Evolutionary conservation across 176 grass and related monocot species (phyloP), one percentile per base, ranked within the genome.

Genomic region (Leersia perrieri): DNA sequence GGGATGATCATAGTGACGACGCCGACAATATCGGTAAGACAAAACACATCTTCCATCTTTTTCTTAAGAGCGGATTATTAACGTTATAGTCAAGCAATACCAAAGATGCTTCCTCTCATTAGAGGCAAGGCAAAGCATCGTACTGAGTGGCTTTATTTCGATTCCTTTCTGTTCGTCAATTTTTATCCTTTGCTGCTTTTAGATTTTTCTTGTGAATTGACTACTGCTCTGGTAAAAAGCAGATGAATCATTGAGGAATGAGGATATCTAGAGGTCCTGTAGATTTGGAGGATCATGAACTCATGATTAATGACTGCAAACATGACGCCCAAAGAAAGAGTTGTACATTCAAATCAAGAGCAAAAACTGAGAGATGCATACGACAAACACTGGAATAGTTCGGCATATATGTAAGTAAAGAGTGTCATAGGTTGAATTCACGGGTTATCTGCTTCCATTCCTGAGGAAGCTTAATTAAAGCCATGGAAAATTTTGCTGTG

Each of bases 11-110:
- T 55, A 67, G 63, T 44, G 90, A 93, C 57, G 83, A 80, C 2
- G 82, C 75, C 6, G 65, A 85, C 11, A 57, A 66, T 71, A 55
- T 73, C 28, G 63, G 91, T 93, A 93, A 77, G 88, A 76, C 9
- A 27, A 58, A 27, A 84, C 64, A 76, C 9, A 9, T 23, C 0
- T 58, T 11, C 18, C n/a, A 13, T 32, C 68, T 25, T 80, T 77
- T 1, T 53, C 49, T 53, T 53, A n/a, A n/a, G n/a, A n/a, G n/a
- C n/a, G n/a, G n/a, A n/a, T n/a, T n/a, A n/a, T n/a, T n/a, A 20
- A 55, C 51, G 31, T 33, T 49, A 1, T 53, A 35, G 20, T 66
- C 22, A 27, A 33, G 30, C 26, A 13, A 55, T 34, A 68, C 14
- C 63, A 22, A 63, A 63, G 33, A 78, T 27, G 10, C 33, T 66